phyloP scores from a whole-genome alignment of 1,284 basidiomycete genomes.

The Trametes sp. region DNA sequence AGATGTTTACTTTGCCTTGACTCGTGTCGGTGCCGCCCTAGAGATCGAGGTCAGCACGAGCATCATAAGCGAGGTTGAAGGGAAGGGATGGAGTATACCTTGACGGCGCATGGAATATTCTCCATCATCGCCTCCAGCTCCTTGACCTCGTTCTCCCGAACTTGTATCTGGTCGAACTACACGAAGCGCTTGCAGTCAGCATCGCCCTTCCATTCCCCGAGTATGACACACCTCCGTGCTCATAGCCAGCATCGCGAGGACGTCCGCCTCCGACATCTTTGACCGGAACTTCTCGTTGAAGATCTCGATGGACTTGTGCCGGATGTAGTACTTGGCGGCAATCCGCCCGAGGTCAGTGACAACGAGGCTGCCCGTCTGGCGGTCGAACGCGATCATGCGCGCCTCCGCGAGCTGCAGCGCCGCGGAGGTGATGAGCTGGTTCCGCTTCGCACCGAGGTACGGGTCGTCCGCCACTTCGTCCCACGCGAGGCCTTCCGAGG shows the following conservation, averaged over 20 bases:
- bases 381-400: slow-evolving; percentile 87
- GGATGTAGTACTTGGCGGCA: slow-evolving; percentile 97
- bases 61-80: background rate
- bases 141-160: slow-evolving; percentile 88
- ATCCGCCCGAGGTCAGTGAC: slow-evolving; percentile 93
- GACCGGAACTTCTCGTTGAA: slow-evolving; percentile 88
- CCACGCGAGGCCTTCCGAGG: slow-evolving; percentile 74
- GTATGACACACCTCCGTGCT: slow-evolving; percentile 91
- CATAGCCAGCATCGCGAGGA: slow-evolving; percentile 85
- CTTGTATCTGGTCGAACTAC: slow-evolving; percentile 94
- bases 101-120: slow-evolving; percentile 81
- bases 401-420: slow-evolving; percentile 77
- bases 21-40: slow-evolving; percentile 81
- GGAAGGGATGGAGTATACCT: no score
- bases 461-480: slow-evolving; percentile 83
- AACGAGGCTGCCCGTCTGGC: slow-evolving; percentile 65
- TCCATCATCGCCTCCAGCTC: slow-evolving; percentile 83
- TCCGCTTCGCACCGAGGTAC: slow-evolving; percentile 77
- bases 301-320: slow-evolving; percentile 86
- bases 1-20: slow-evolving; percentile 94
- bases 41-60: background rate
- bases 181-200: slow-evolving; percentile 7
- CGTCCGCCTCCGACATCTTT: slow-evolving; percentile 94
- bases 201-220: no score
- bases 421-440: slow-evolving; percentile 75